Percentiles rank a stretch among this genome's conserved stretches.
phyloP scores from a whole-genome alignment of 805 yeast genomes.

The Kodamaea kakaduensis region DNA sequence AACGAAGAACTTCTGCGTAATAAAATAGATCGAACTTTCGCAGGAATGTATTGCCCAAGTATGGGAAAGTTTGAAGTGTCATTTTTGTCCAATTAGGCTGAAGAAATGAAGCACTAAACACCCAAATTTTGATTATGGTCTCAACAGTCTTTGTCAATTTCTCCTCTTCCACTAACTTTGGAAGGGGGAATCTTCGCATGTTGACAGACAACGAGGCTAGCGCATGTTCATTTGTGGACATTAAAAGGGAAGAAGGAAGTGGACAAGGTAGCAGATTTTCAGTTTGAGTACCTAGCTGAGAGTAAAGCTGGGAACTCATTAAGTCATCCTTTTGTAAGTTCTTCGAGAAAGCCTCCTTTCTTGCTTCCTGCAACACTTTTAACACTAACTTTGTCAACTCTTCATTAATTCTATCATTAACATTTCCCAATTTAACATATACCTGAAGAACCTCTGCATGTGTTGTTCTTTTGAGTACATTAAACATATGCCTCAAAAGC shows the following conservation, averaged over 20 bases:
- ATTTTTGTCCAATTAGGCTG: slow-evolving; percentile 33
- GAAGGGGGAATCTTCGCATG: slow-evolving; percentile 36
- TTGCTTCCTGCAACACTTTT: background rate
- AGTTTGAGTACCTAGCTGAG: too few relatives aligned
- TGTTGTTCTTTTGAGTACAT: background rate
- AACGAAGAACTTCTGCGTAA: slow-evolving; percentile 22
- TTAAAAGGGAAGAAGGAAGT: too few relatives aligned
- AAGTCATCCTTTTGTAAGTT: background rate
- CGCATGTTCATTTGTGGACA: slow-evolving; percentile 6
- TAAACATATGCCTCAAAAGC: slow-evolving; percentile 10
- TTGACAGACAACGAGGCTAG: slow-evolving; percentile 19
- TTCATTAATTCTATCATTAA: slow-evolving; percentile 5
- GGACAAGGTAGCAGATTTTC: too few relatives aligned
- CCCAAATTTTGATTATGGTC: slow-evolving; percentile 29
- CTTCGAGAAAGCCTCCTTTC: background rate
- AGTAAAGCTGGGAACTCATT: too few relatives aligned
- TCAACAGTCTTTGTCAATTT: slow-evolving; percentile 23
- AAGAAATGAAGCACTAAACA: slow-evolving; percentile 15
- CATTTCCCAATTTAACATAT: slow-evolving; percentile 3
- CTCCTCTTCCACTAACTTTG: slow-evolving; percentile 19
- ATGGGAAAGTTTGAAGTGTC: slow-evolving; percentile 35
- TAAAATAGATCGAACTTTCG: slow-evolving; percentile 30
- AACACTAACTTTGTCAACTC: slow-evolving; percentile 5
- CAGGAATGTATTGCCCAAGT: slow-evolving; percentile 36
- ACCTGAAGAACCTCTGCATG: slow-evolving; percentile 7